Base-by-base conservation (phyloP, 2,329 filamentous ascomycete genomes). In the Phialemoniopsis sp. region DNA sequence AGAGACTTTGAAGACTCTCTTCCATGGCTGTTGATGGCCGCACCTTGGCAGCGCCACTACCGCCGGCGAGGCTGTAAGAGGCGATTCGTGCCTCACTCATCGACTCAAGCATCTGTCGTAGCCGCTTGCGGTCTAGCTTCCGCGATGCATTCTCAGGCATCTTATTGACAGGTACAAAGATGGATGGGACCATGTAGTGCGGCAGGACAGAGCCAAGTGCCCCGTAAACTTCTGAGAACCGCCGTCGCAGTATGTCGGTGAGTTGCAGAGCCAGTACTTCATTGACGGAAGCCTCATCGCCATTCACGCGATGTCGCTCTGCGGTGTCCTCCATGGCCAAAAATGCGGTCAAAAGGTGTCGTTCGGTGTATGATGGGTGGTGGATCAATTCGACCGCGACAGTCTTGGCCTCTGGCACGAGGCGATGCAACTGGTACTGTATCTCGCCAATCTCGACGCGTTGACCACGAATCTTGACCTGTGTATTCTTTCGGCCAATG, bases 371-470 rank as follows among this genome's bases (percentile, higher is more conserved):
- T 39, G 41, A 58, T 41, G 52, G 57, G 36, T 39, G 56, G 44
- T 29, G 57, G 3, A 74, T 60, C 10, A 66, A 59, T 6, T 43
- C 45, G 34, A 58, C 72, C 58, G 50, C 85, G 62, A 48, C 84
- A 50, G 37, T 75, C 58, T 16, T 74, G 76, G 60, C 78, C 67
- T 54, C 83, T 73, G 15, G 78, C 75, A 48, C 73, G 80, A 21
- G 76, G 70, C 57, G 57, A 56, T 6, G 10, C 6, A 26, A 10
- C 10, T 10, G 21, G 6, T 6, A 6, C 10, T 67, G 73, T 36
- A 67, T 66, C 52, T 67, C 70, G 10, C 61, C 67, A 4, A 55
- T 45, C 42, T 55, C 52, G 26, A 55, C 49, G 3, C 52, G 43
- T 13, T 37, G 36, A 2, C 43, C 43, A 16, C 40, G 39, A 10